Evolutionary conservation across 108 stramenopile species (phyloP).

Genomic region (Ochromonas danica): DNA sequence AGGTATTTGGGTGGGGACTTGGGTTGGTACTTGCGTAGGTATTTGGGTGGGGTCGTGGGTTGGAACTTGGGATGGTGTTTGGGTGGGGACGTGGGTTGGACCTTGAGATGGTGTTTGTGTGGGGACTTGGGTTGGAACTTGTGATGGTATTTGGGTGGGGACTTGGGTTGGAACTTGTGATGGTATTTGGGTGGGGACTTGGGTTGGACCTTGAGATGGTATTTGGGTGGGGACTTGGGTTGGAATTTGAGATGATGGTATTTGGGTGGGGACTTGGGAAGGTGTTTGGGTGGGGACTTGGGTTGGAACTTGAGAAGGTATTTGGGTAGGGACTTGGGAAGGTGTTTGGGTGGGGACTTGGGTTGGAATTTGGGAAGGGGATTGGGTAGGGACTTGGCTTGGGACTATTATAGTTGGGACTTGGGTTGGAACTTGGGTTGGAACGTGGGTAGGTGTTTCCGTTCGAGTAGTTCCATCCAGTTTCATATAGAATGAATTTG

Average conservation of each 20-base stretch:
- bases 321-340: not conserved
- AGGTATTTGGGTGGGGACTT: not conserved
- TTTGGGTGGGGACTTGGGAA: not conserved
- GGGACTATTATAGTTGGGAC: not conserved
- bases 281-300: not conserved
- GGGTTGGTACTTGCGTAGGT: not conserved
- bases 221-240: not conserved
- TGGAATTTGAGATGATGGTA: no score
- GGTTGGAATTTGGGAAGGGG: constrained; percentile 10
- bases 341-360: not conserved
- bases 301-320: not conserved
- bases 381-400: not conserved
- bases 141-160: not conserved
- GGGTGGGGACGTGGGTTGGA: not conserved
- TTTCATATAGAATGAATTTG: constrained; percentile 5
- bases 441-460: not conserved
- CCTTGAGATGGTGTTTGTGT: not conserved
- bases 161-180: not conserved
- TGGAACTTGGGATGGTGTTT: not conserved
- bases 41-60: not conserved
- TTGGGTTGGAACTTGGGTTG: constrained; percentile 24
- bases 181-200: not conserved
- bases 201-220: not conserved
- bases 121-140: not conserved
- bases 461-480: not conserved